Conservation (phyloP, 129 eudicot genomes). For the Kitagawia praeruptora region DNA sequence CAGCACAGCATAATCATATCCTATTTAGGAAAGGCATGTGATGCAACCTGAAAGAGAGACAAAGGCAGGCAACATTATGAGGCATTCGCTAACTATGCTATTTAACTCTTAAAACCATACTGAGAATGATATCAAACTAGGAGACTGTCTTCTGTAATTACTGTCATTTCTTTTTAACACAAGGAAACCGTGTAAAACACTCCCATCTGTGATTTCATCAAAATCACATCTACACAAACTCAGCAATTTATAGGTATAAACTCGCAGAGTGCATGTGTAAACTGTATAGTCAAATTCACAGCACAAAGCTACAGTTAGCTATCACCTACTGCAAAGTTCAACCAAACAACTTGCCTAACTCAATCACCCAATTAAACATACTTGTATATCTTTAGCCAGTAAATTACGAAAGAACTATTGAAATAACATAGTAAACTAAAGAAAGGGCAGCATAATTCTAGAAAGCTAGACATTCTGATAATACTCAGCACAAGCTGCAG, state of each 20-base stretch:
- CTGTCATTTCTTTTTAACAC: not conserved
- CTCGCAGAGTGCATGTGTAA: not conserved
- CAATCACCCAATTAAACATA: not conserved
- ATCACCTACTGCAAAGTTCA: not conserved
- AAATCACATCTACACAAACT: not conserved
- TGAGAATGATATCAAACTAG: not conserved
- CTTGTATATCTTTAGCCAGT: not conserved
- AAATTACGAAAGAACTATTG: not conserved
- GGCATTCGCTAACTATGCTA: not conserved
- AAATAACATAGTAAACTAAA: not conserved
- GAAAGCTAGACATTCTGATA: not conserved
- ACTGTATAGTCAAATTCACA: not conserved
- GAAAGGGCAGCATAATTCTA: not conserved
- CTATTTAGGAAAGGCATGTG: not conserved
- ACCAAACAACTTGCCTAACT: not conserved
- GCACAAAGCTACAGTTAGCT: not conserved
- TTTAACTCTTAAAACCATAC: not conserved
- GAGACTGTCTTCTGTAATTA: not conserved
- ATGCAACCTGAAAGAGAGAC: slow-evolving; percentile 21
- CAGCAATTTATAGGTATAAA: not conserved
- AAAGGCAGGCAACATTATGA: not conserved
- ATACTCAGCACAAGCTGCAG: not conserved
- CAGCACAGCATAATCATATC: slow-evolving; percentile 6
- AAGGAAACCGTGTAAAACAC: not conserved
- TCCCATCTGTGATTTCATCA: not conserved